Base-by-base conservation (phyloP, 805 yeast genomes). In the Kodamaea restingae region DNA sequence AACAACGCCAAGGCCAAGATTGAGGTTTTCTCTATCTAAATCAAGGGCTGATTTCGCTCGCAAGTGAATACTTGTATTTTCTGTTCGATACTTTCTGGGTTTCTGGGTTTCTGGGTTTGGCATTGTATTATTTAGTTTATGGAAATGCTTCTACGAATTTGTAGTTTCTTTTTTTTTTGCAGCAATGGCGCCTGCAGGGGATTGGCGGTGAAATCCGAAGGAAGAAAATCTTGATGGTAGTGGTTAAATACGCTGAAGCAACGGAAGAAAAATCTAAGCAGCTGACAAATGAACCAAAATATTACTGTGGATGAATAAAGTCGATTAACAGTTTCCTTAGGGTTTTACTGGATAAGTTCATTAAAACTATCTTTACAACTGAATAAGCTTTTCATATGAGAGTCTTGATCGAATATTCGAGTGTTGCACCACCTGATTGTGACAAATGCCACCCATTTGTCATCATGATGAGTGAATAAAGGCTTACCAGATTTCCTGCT, bases 1-100 rank as follows among this genome's bases (percentile, higher is more conserved):
- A 72, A 77, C 49, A 72, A 75, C 39, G 69, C 84, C 26, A 70
- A 67, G 39, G 95, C 91, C 26, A 73, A 67, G 40, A 78, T 87
- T 53, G 95, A 85, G 60, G 81, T 87, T 3, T 88, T 87, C 50
- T 32, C 30, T 22, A 41, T 41, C 27, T 40, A 39, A 29, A 41
- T 41, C 27, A 37, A 39, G 25, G 26, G 10, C n/a, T 7, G 4
- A 7, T 6, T 15, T 18, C 7, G 18, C 18, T 9, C 27, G 6
- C 12, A 6, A n/a, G 6, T 25, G 11, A 9, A 4, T 25, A 8
- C n/a, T 29, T 29, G 11, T 20, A 8, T 15, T 15, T 25, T 25
- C n/a, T 25, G 12, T 25, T 25, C 27, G 8, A 8, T 5, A 6
- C 8, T 6, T 20, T 25, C 27, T 25, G 27, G 11, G 11, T n/a